Evolutionary conservation across 345 rosid species (phyloP).

Genomic region (Toxicodendron radicans): DNA sequence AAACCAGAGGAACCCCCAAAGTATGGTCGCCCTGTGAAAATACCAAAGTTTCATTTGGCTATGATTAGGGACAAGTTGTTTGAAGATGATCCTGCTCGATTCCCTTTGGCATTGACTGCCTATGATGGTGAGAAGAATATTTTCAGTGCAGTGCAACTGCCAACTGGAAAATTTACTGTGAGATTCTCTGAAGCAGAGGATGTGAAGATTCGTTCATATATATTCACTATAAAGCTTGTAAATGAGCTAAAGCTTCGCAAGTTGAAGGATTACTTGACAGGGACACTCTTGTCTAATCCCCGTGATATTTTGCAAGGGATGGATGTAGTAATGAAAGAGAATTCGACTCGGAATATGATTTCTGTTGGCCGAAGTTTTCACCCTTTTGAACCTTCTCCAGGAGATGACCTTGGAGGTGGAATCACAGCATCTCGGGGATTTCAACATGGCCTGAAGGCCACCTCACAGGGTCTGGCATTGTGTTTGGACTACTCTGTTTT

Average conservation of each 20-base stretch:
- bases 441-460: constrained; percentile 72
- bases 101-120: constrained; percentile 63
- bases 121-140: constrained; percentile 90
- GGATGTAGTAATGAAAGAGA: constrained; percentile 95
- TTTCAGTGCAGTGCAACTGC: constrained; percentile 59
- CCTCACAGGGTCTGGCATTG: constrained; percentile 63
- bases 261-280: constrained; percentile 59
- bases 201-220: constrained; percentile 30
- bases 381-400: constrained; percentile 20
- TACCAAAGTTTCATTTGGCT: constrained; percentile 44
- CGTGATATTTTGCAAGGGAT: constrained; percentile 83
- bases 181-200: constrained; percentile 49
- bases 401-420: constrained; percentile 60
- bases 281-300: constrained; percentile 37
- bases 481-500: constrained; percentile 78
- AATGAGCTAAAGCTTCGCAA: constrained; percentile 55
- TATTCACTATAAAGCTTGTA: constrained; percentile 56
- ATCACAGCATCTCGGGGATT: constrained; percentile 67
- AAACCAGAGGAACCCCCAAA: constrained; percentile 33
- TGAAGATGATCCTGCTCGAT: constrained; percentile 37
- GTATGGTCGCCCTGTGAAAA: constrained; percentile 35
- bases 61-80: constrained; percentile 57
- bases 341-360: constrained; percentile 62
- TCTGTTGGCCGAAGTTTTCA: constrained; percentile 64
- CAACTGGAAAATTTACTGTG: constrained; percentile 49